Conservation (phyloP, 1,284 basidiomycete genomes). For the Microbotryum silenes-acaulis region DNA sequence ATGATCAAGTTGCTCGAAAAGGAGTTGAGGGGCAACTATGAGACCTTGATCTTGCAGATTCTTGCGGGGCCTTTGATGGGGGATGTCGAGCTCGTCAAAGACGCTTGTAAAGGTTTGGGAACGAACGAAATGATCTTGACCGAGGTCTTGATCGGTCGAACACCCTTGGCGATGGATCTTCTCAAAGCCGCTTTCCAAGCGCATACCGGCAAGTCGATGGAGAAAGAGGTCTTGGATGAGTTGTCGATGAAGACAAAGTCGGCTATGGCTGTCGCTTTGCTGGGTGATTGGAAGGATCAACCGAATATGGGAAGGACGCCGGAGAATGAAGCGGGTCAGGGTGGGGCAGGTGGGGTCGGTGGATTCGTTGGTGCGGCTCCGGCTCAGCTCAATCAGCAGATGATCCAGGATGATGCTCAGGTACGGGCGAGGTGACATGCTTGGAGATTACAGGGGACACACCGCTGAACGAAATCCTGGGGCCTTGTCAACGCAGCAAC, state of each 20-base stretch:
- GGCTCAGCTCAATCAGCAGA: slow-evolving; percentile 1
- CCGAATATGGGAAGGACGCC: slow-evolving; percentile 28
- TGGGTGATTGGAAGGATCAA: slow-evolving; percentile 33
- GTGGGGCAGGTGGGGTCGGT: slow-evolving; percentile 30
- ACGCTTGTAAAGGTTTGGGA: slow-evolving; percentile 37
- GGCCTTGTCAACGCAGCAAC: slow-evolving; percentile 1
- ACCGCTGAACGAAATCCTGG: not conserved
- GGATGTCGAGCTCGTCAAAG: slow-evolving; percentile 37
- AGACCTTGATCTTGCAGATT: slow-evolving; percentile 29
- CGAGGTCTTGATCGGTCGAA: slow-evolving; percentile 37
- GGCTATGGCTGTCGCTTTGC: slow-evolving; percentile 37
- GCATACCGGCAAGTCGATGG: slow-evolving; percentile 35
- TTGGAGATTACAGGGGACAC: too few species aligned
- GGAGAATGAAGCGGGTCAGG: slow-evolving; percentile 28
- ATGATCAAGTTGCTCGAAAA: slow-evolving; percentile 36
- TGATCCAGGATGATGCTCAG: slow-evolving; percentile 7
- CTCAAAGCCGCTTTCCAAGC: slow-evolving; percentile 38
- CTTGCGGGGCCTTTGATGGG: slow-evolving; percentile 35
- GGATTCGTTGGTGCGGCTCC: slow-evolving; percentile 28
- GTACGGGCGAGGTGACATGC: not conserved
- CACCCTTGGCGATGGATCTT: slow-evolving; percentile 36
- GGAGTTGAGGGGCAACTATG: slow-evolving; percentile 39
- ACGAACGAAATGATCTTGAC: slow-evolving; percentile 39
- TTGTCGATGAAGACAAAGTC: slow-evolving; percentile 39
- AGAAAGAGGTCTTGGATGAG: slow-evolving; percentile 38